phyloP scores from a whole-genome alignment of 1,139 yeast genomes.

The Arxiozyma heterogenica region DNA sequence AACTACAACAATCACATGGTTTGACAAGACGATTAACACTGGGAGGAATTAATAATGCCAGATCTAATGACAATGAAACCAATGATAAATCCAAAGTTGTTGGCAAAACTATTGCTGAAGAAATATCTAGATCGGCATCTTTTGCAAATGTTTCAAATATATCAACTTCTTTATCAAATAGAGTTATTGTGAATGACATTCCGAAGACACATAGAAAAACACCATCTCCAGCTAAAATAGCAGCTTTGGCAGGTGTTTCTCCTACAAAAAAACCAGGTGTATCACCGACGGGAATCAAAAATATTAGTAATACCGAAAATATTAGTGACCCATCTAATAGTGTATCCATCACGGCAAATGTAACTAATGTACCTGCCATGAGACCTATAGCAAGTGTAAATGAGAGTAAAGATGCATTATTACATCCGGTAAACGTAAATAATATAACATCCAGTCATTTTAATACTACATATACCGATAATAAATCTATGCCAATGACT shows the following conservation, averaged over 20 bases:
- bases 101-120: constrained; percentile 7
- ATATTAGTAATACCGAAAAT: not conserved
- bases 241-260: constrained; percentile 10
- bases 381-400: constrained; percentile 17
- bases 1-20: constrained; percentile 13
- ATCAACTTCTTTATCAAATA: not conserved
- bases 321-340: not conserved
- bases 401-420: constrained; percentile 39
- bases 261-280: constrained; percentile 16
- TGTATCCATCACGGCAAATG: not conserved
- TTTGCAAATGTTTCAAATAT: not conserved
- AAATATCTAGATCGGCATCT: constrained; percentile 5
- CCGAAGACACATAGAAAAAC: constrained; percentile 12
- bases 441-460: constrained; percentile 1
- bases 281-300: constrained; percentile 13
- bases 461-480: constrained; percentile 7
- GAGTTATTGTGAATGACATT: not conserved
- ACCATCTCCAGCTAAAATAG: constrained; percentile 21
- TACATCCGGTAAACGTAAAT: constrained; percentile 52
- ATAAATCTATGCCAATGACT: not conserved
- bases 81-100: not conserved
- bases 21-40: constrained; percentile 19
- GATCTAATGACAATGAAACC: not conserved
- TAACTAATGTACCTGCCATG: constrained; percentile 20
- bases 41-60: constrained; percentile 8